Evolutionary conservation across 2,329 filamentous ascomycete species (phyloP).

Genomic region (Fusarium hostae): DNA sequence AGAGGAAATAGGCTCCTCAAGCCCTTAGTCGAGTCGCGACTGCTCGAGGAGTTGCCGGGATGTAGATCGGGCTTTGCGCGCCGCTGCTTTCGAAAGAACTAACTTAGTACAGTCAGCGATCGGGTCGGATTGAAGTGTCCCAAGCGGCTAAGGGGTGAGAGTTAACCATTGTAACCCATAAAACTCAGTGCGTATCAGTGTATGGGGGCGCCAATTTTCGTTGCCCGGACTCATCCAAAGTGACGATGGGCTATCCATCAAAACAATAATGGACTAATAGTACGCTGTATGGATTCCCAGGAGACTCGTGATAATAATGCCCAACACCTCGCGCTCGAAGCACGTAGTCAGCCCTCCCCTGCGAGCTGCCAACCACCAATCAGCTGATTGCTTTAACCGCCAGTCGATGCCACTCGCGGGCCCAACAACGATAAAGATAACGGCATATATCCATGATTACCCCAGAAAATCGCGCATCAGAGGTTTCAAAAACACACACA

Average conservation of each 20-base stretch:
- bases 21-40: slow-evolving; percentile 1
- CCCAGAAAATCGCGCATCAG: slow-evolving; percentile 12
- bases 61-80: slow-evolving; percentile 11
- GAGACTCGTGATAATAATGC: no score
- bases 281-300: no score
- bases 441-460: no score
- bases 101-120: slow-evolving; percentile 8
- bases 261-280: no score
- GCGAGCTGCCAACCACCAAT: slow-evolving; percentile 5
- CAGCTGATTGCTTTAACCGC: no score
- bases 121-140: neutral
- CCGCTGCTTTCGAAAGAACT: slow-evolving; percentile 34
- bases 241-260: no score
- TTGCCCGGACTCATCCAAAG: neutral
- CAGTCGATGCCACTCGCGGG: no score
- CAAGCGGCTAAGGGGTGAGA: neutral
- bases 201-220: neutral
- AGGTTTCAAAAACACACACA: neutral
- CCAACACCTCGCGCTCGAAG: no score
- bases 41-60: neutral
- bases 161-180: slow-evolving; percentile 18
- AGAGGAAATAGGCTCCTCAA: slow-evolving; percentile 20
- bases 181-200: neutral
- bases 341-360: neutral
- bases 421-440: no score